Evolutionary conservation across 495 filamentous ascomycete genomes (phyloP), one percentile per base, ranked within the genome.

Genomic region (Talaromyces stipitatus): DNA sequence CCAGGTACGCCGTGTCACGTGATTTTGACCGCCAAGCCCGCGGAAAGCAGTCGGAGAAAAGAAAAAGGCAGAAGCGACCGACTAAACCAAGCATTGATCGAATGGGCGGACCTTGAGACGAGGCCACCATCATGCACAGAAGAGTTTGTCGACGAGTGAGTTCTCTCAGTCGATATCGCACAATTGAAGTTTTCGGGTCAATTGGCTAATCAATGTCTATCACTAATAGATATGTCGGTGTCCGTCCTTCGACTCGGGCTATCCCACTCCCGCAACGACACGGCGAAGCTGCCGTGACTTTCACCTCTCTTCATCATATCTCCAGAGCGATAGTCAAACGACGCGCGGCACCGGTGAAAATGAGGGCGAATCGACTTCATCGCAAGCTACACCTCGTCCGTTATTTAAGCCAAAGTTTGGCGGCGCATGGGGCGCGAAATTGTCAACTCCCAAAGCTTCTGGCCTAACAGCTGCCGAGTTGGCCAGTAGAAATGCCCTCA

Each of bases 161-260:
- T 20, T 24, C 1, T 22, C 26, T 23, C 14, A 16, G 1, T n/a
- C 7, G 26, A 16, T 5, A 6, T 20, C 16, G 26, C n/a, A 23
- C 20, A 28, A 3, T 50, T 11, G 16, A 11, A n/a, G n/a, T n/a
- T n/a, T 11, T 6, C 26, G 24, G 16, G n/a, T 11, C 50, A 33
- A 12, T 12, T 20, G n/a, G 50, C 16, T 27, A 28, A 52, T 22
- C 8, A n/a, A 20, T 50, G 9, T 28, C 47, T 26, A 2, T 41
- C 16, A n/a, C n/a, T n/a, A n/a, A n/a, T 45, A 55, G 54, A 55
- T 55, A 43, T 46, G 36, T 45, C 54, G 54, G 36, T 45, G 54
- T 55, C 54, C 32, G 36, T 55, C 24, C 38, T 18, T 55, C 54
- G 54, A 55, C 54, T 55, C 36, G 33, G 23, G 24, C 10, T 46